Base-by-base conservation (phyloP, 2,329 filamentous ascomycete genomes). In the Tolypocladium tropicale region DNA sequence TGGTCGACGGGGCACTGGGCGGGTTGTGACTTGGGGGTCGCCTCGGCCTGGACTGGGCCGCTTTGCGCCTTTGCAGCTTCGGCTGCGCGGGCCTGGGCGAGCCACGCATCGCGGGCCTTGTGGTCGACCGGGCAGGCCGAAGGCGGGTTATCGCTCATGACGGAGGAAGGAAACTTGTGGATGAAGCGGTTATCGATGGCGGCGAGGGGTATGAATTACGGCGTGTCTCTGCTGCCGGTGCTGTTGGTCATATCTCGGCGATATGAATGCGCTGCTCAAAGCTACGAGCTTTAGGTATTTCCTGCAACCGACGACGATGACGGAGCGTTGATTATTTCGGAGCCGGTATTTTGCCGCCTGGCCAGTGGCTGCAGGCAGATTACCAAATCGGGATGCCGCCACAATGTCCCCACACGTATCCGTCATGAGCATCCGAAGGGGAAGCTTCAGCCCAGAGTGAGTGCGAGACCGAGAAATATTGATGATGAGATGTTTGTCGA, bases 81-180 rank as follows among this genome's bases (percentile, higher is more conserved):
- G 70, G 79, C 74, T 67, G 82, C 72, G 59, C 74, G 76, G 43
- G 86, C 84, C 67, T 90, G 84, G 56, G 81, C 78, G 39, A 97
- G 81, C 93, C 93, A 99, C 64, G 87, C 84, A 65, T 91, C 88
- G 65, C 94, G 87, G 54, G 90, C 88, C 66, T 90, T 89, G 74
- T 92, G 88, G 74, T 97, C 92, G 66, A 97, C 90, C 6, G 94
- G 94, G 67, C 94, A 97, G 57, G 78, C 78, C 61, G 64, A 60
- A 23, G 65, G 58, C 51, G 61, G 49, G 46, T 58, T 59, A 55
- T 65, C 52, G 41, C 65, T 60, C 69, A 70, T 72, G 46, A 34
- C 48, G 14, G 12, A 21, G 28, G 46, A 33, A 2, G 18, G 43
- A 4, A 16, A 10, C 1, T 7, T 10, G 6, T 6, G 46, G 3